Conservation (phyloP, 2,329 filamentous ascomycete species). For the Fusarium dlaminii region DNA sequence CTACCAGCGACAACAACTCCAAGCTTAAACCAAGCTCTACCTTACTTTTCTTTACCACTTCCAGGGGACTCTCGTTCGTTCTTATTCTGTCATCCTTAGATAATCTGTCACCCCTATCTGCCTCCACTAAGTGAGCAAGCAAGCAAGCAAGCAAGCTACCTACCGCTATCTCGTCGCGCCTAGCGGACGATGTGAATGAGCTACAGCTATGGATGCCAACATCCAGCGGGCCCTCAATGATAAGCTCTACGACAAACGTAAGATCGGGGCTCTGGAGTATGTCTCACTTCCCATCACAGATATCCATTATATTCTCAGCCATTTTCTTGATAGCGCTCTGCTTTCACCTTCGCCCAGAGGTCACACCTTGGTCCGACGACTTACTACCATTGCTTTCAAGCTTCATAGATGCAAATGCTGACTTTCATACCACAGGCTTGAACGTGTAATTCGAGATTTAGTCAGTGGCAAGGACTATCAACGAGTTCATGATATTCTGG, state of each 20-base stretch:
- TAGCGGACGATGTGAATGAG: conserved; percentile 37
- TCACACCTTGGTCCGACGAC: not conserved
- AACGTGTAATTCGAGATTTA: conserved; percentile 88
- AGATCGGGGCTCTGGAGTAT: conserved; percentile 95
- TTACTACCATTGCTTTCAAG: not conserved
- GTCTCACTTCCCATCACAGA: conserved; percentile 47
- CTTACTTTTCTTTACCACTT: not conserved
- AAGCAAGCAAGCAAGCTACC: not conserved
- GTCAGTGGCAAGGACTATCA: conserved; percentile 80
- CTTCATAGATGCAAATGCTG: not conserved
- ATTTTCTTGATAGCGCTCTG: not conserved
- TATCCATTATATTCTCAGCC: not conserved
- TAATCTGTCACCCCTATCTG: not conserved
- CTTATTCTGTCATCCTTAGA: not conserved
- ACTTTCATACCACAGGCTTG: conserved; percentile 68
- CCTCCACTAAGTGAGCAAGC: not conserved
- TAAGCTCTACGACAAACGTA: conserved; percentile 98
- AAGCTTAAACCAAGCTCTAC: not conserved
- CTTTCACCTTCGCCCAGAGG: not conserved
- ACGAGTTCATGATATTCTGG: conserved; percentile 85
- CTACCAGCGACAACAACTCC: conserved; percentile 23
- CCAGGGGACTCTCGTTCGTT: not conserved
- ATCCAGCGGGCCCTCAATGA: conserved; percentile 94
- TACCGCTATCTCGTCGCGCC: conserved; percentile 16
- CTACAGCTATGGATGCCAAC: conserved; percentile 77